These are phyloP conservation scores for Homolaphlyctis polyrhiza DNA, from an alignment of 371 early-diverging fungal species.

Conservation along the genomic window DNA sequence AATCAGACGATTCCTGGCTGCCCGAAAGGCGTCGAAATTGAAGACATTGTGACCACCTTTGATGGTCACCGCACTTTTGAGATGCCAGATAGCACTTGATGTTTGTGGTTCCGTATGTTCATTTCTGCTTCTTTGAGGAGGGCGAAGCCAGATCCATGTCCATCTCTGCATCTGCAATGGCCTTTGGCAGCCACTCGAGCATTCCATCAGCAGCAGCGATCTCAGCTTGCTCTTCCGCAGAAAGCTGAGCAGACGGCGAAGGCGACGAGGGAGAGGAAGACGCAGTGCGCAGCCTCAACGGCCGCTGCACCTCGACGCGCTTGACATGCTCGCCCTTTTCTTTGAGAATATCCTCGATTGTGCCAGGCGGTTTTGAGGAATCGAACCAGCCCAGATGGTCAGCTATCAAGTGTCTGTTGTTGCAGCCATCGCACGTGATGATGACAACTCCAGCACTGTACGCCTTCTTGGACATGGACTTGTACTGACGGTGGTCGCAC, in stretches of 20 bases:
- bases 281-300: conserved; percentile 8
- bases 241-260: too few species aligned
- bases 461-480: conserved; percentile 85
- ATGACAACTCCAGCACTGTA: conserved; percentile 90
- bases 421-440: conserved; percentile 87
- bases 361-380: conserved; percentile 52
- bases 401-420: conserved; percentile 89
- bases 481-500: conserved; percentile 76
- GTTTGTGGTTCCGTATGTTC: too few species aligned
- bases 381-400: conserved; percentile 85
- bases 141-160: too few species aligned
- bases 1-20: not conserved
- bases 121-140: too few species aligned
- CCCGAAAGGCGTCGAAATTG: not conserved
- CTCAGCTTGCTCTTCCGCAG: conserved; percentile 21
- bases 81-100: too few species aligned
- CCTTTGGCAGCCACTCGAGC: conserved; percentile 42
- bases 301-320: conserved; percentile 9
- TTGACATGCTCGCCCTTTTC: conserved; percentile 55
- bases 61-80: too few species aligned
- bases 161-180: conserved; percentile 14
- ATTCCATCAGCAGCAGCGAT: conserved; percentile 31
- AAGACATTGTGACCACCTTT: too few species aligned
- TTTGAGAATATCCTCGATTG: conserved; percentile 76
- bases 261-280: too few species aligned